Evolutionary conservation across 345 rosid genomes (phyloP).

Genomic region (Sisymbrium altissimum): DNA sequence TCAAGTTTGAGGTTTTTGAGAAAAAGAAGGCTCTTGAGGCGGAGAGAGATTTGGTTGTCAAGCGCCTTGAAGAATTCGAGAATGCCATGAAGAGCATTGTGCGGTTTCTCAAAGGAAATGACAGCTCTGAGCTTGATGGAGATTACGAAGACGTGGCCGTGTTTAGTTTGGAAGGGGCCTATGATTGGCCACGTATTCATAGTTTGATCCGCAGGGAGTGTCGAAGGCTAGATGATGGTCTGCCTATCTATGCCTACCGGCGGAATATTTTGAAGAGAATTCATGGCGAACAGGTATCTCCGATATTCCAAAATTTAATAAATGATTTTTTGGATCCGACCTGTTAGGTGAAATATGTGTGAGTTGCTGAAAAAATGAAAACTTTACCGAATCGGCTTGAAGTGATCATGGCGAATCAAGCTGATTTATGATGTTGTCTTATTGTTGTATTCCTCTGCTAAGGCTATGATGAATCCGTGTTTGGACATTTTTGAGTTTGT

Average conservation of each 20-base stretch:
- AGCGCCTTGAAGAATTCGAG: constrained; percentile 54
- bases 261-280: constrained; percentile 47
- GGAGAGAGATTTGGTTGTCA: constrained; percentile 41
- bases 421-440: neutral
- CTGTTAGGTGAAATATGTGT: neutral
- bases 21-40: constrained; percentile 31
- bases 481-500: neutral
- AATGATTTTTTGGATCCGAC: neutral
- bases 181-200: constrained; percentile 56
- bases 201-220: constrained; percentile 59
- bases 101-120: constrained; percentile 39
- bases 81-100: constrained; percentile 48
- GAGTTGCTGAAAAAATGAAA: neutral
- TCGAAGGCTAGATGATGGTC: constrained; percentile 65
- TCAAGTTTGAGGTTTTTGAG: neutral
- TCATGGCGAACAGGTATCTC: constrained; percentile 48
- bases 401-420: neutral
- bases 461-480: neutral
- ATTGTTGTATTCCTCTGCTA: constrained; percentile 2
- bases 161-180: constrained; percentile 35
- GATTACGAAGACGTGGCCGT: constrained; percentile 26
- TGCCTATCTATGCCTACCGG: constrained; percentile 67
- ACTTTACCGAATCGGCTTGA: neutral
- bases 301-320: neutral
- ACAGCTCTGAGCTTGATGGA: constrained; percentile 9